Evolutionary conservation across 371 early-diverging fungal species (phyloP), one percentile per base, ranked within the genome.

Genomic region (Actinomucor elegans): DNA sequence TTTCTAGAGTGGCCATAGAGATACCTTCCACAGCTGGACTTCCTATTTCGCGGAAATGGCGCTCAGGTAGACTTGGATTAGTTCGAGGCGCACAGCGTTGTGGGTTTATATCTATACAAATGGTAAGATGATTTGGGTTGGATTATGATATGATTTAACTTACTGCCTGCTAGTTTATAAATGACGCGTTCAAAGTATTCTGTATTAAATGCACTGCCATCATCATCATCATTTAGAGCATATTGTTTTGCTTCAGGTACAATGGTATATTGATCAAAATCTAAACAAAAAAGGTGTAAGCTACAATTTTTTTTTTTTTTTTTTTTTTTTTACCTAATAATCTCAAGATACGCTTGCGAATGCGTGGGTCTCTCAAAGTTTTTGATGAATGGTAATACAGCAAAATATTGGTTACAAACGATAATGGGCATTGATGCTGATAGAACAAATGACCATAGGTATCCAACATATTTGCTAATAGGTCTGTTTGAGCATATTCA

Each of bases 1-100:
- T 64, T 57, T 91, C 92, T 15, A 90, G 73, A n/a, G 79, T 77
- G 5, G 85, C 85, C 32, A 83, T 79, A 15, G 75, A 74, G 29
- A 90, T 70, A 0, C 79, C 85, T 50, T 81, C 78, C 12, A 88
- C 73, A 11, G 86, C 83, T 11, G 92, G 91, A 43, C 87, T 90
- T 1, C 89, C 77, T 28, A 90, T 86, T 62, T 91, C 92, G 29
- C 90, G 79, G 55, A 87, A 91, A 57, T 89, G 89, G 0, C 87
- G 73, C 58, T 90, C 90, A 0, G 92, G 91, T 48, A 89, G 59
- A 9, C 69, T 60, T 15, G 83, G 52, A 29, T 83, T 64, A 8
- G 61, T 59, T 55, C 79, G 68, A 14, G 78, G 80, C 5, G 78
- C 84, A 48, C 82, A 86, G 50, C 71, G 75, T 58, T 80, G 72